A percentile compares a stretch with the other conserved stretches of the same genome.
Evolutionary conservation across 148 eudicot species (phyloP).

Genomic region (Rhododendron vialii): DNA sequence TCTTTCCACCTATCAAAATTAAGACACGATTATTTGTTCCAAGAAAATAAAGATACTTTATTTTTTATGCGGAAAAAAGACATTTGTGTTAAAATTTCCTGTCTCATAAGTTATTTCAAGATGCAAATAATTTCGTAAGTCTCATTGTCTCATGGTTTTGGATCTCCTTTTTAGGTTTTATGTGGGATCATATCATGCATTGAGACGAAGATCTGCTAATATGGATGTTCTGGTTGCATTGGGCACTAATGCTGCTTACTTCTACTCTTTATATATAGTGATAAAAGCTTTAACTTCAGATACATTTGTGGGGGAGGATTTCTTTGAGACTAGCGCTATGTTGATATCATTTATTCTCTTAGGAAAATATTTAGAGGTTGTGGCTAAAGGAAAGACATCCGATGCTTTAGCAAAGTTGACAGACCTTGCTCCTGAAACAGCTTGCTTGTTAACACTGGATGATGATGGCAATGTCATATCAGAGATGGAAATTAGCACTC

Average conservation of each 20-base stretch:
- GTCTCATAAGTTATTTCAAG: background rate
- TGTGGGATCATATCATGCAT: conserved; percentile 83
- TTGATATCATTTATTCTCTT: conserved; percentile 89
- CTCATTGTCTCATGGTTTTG: conserved; percentile 1
- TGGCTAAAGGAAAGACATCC: conserved; percentile 97
- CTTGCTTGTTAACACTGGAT: conserved; percentile 60
- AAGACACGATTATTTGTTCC: background rate
- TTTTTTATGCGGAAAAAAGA: background rate
- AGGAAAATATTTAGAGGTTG: conserved; percentile 91
- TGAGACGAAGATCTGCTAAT: conserved; percentile 83
- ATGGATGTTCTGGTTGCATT: conserved; percentile 98
- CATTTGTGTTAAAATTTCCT: background rate
- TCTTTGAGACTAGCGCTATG: conserved; percentile 98
- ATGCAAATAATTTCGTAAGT: background rate
- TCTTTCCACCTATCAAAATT: background rate
- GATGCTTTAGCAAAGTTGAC: conserved; percentile 92
- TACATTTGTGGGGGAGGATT: conserved; percentile 79
- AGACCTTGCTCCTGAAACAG: conserved; percentile 91
- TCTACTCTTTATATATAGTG: conserved; percentile 75
- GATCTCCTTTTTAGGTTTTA: conserved; percentile 63
- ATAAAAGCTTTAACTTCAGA: conserved; percentile 59
- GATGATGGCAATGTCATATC: conserved; percentile 64
- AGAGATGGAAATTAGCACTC: conserved; percentile 78
- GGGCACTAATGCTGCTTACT: conserved; percentile 97
- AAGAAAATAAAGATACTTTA: background rate